Base-by-base conservation (phyloP, 441 rosid genomes). In the Manihot esculenta region DNA sequence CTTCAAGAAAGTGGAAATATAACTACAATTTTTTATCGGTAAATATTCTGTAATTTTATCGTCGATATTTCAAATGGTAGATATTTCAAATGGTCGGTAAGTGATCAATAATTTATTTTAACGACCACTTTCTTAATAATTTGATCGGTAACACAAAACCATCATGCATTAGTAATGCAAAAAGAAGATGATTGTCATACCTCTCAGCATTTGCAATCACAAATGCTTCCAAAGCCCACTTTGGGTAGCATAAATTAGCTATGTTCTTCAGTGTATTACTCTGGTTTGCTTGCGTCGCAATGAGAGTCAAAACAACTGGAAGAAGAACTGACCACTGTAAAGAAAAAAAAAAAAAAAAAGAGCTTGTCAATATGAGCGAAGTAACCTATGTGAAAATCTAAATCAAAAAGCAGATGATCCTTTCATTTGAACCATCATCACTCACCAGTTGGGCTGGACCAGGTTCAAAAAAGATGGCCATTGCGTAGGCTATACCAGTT, bases 381-480 rank as follows among this genome's bases (percentile, higher is more conserved):
- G 56, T 38, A 45, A 64, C 49, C 53, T 20, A 12, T 20, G 26
- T 38, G 30, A 65, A 59, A 55, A 11, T 24, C 27, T 38, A 53
- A 27, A 70, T 26, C 3, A 14, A 64, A 30, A 18, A 44, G 24
- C 41, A 62, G 59, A 27, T 14, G 7, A 38, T 26, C 1, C 35
- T 70, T 67, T 45, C 27, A 2, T 9, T 10, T 13, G 44, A 27
- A 26, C 35, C 41, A 54, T 11, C 33, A 57, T 57, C 54, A 80
- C 96, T 82, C 73, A 94, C 99, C 90, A 95, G 90, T 82, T 92
- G 99, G 4, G 99, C 94, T 5, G 99, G 83, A 62, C 93, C 85
- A 2, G 86, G 89, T 66, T 90, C 89, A 33, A 91, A 85, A 81
- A 84, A 89, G 77, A 92, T 84, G 80, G 99, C 99, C 60, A 95